These are phyloP conservation scores for Protomyces macrosporus DNA, from an alignment of 1,139 yeast genomes.

Conservation along the genomic window DNA sequence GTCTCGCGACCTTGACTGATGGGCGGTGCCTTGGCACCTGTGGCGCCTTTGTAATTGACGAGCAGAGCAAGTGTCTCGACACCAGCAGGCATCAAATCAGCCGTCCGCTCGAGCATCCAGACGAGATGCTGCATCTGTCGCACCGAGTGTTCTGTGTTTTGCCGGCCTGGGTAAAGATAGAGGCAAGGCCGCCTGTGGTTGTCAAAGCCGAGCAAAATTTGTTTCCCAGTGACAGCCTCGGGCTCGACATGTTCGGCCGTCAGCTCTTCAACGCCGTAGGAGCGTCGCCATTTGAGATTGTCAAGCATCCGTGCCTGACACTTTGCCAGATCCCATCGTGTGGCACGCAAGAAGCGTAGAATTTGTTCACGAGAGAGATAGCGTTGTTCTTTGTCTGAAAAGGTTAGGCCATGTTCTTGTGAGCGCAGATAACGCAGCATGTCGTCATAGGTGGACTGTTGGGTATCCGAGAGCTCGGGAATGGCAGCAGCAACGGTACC, in stretches of 20 bases:
- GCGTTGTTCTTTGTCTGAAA: slow-evolving; percentile 3
- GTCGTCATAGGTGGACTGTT: background rate
- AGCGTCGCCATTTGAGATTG: slow-evolving; percentile 85
- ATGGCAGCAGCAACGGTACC: background rate
- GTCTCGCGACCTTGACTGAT: slow-evolving; percentile 75
- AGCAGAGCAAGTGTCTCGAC: slow-evolving; percentile 85
- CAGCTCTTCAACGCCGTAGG: slow-evolving; percentile 66
- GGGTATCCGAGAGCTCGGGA: background rate
- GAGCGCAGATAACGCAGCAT: background rate
- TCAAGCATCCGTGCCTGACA: slow-evolving; percentile 69
- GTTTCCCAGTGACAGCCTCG: slow-evolving; percentile 69
- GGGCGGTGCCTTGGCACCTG: slow-evolving; percentile 71
- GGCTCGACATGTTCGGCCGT: slow-evolving; percentile 38
- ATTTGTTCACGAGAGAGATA: slow-evolving; percentile 74
- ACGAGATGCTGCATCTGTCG: slow-evolving; percentile 91
- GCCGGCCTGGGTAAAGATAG: slow-evolving; percentile 85
- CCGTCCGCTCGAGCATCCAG: slow-evolving; percentile 81
- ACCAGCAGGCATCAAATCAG: slow-evolving; percentile 91
- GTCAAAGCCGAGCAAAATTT: slow-evolving; percentile 82
- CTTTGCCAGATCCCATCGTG: slow-evolving; percentile 73
- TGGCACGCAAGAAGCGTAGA: slow-evolving; percentile 78
- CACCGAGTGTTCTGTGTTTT: slow-evolving; percentile 79
- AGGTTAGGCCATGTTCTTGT: slow-evolving; percentile 9
- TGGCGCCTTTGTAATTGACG: slow-evolving; percentile 77
- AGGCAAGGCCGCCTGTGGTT: slow-evolving; percentile 83